Conservation (phyloP, 257 asterid species). For the Agastache rugosa region DNA sequence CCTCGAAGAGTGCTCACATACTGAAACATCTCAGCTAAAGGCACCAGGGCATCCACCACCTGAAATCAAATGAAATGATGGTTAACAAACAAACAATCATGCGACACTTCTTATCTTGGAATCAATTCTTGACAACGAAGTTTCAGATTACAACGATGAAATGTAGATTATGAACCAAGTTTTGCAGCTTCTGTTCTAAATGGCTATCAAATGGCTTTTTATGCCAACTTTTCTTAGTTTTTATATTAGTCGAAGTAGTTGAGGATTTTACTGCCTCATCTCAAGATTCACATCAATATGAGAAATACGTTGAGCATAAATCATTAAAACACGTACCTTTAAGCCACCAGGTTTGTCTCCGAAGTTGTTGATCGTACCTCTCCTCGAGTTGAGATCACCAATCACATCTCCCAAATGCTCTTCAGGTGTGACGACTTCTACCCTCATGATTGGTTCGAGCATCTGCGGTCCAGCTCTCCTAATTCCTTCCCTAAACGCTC, state of each 20-base stretch:
- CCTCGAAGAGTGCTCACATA: constrained; percentile 91
- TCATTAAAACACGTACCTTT: constrained; percentile 58
- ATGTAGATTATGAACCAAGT: neutral
- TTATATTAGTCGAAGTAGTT: neutral
- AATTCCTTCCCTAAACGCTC: constrained; percentile 93
- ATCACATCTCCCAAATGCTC: constrained; percentile 97
- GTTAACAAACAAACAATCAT: constrained; percentile 4
- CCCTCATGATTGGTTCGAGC: constrained; percentile 94
- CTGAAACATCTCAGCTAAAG: constrained; percentile 97
- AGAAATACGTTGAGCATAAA: neutral
- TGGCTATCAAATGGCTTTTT: neutral
- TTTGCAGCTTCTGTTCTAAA: neutral
- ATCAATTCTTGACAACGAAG: neutral
- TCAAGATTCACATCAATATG: neutral
- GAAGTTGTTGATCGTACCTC: constrained; percentile 90
- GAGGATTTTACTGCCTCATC: neutral
- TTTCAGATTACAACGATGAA: neutral
- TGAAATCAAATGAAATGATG: constrained; percentile 32
- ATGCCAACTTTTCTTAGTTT: neutral
- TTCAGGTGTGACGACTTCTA: constrained; percentile 95
- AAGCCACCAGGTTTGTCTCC: constrained; percentile 99
- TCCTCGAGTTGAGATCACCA: constrained; percentile 94
- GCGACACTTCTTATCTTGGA: neutral
- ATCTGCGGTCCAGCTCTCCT: constrained; percentile 92
- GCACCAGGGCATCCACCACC: constrained; percentile 95